Evolutionary conservation across 441 rosid genomes (phyloP).

Genomic region (Raphanus hybrid): DNA sequence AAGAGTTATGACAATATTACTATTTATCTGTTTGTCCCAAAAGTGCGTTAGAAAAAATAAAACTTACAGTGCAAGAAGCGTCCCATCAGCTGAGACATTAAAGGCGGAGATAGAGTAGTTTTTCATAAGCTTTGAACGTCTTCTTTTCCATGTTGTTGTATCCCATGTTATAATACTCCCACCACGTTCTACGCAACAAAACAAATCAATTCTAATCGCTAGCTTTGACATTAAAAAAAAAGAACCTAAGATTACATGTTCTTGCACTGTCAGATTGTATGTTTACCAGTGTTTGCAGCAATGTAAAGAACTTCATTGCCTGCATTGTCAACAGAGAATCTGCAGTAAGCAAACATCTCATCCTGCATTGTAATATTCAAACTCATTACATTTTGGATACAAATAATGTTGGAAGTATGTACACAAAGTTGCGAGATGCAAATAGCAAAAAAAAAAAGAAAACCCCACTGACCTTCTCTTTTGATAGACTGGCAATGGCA

Average conservation of each 20-base stretch:
- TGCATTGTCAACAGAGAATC: constrained; percentile 63
- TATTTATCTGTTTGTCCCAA: neutral
- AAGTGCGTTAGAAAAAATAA: constrained; percentile 19
- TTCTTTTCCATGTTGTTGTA: constrained; percentile 72
- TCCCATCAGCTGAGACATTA: constrained; percentile 85
- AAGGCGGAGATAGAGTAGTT: constrained; percentile 70
- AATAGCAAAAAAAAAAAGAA: neutral
- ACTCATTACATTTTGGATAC: constrained; percentile 32
- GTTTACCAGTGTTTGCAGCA: constrained; percentile 81
- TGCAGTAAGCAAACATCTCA: constrained; percentile 81
- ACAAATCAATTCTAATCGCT: no score
- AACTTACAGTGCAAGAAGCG: constrained; percentile 76
- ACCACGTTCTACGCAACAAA: constrained; percentile 56
- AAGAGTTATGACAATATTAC: neutral
- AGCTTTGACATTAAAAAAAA: no score
- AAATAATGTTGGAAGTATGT: no score
- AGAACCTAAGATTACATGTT: no score
- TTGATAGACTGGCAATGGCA: constrained; percentile 67
- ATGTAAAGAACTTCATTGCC: constrained; percentile 60
- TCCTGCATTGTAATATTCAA: constrained; percentile 53
- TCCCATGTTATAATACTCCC: constrained; percentile 77
- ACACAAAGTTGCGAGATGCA: no score
- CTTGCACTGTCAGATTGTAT: neutral
- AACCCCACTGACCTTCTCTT: constrained; percentile 55
- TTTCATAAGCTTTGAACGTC: constrained; percentile 55